Evolutionary conservation across 1,139 yeast genomes (phyloP).

Genomic region (Meyerozyma sp.): DNA sequence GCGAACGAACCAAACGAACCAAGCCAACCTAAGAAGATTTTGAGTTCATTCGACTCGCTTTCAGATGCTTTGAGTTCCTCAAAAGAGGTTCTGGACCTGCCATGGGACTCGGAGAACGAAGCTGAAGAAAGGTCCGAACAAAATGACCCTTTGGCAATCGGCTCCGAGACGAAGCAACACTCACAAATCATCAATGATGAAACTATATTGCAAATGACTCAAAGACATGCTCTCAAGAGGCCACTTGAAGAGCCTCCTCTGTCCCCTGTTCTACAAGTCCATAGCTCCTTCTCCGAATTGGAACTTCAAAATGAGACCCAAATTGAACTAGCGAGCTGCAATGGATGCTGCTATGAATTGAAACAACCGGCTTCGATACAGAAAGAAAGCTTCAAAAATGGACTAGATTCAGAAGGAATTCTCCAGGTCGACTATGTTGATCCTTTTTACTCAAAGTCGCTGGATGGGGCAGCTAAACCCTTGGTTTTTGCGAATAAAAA

Average conservation of each 20-base stretch:
- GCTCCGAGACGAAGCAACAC: neutral
- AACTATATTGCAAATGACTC: neutral
- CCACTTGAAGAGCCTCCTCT: neutral
- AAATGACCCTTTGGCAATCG: neutral
- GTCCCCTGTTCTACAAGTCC: neutral
- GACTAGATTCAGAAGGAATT: slow-evolving; percentile 40
- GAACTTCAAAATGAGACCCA: neutral
- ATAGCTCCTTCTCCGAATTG: neutral
- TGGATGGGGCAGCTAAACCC: slow-evolving; percentile 51
- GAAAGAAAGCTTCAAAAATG: slow-evolving; percentile 21
- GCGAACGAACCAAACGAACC: neutral
- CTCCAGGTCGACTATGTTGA: slow-evolving; percentile 52
- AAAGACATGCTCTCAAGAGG: neutral
- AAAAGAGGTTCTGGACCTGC: neutral
- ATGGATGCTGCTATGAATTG: slow-evolving; percentile 12
- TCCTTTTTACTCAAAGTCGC: slow-evolving; percentile 55
- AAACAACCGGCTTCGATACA: slow-evolving; percentile 14
- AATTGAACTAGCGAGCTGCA: neutral
- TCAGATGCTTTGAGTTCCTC: slow-evolving; percentile 1
- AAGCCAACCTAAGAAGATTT: neutral
- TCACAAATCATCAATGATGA: neutral
- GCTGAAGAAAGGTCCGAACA: neutral
- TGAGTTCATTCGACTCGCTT: neutral
- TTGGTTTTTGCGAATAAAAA: slow-evolving; percentile 64
- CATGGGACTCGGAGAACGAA: neutral